Conservation (phyloP, 306 rosid species). For the Rosa rugosa region DNA sequence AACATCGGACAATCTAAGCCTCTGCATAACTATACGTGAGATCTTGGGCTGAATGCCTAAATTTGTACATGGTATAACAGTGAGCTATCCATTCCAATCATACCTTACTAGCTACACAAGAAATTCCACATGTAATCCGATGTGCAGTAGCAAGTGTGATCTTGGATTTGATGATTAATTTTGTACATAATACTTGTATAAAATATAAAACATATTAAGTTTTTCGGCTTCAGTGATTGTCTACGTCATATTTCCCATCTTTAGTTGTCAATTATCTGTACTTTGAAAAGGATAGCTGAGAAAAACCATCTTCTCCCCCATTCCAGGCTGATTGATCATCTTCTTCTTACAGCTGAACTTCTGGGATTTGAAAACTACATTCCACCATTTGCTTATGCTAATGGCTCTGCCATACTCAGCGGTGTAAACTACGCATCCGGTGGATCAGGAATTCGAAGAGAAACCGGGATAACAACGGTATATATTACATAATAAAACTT, state of each 20-base stretch:
- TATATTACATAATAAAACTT: too few species aligned
- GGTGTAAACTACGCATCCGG: conserved; percentile 88
- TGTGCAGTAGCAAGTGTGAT: neutral
- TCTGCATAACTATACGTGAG: neutral
- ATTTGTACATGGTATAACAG: neutral
- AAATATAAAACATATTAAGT: too few species aligned
- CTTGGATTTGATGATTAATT: too few species aligned
- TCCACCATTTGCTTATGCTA: conserved; percentile 44
- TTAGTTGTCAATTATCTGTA: too few species aligned
- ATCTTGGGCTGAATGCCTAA: neutral
- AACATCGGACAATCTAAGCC: neutral
- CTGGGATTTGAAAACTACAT: conserved; percentile 56
- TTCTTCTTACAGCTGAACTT: conserved; percentile 45
- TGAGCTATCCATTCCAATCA: too few species aligned
- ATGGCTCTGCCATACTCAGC: conserved; percentile 19
- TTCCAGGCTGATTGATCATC: neutral
- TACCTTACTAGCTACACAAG: neutral
- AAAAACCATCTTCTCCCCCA: neutral
- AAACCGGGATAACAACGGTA: conserved; percentile 41
- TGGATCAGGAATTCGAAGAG: conserved; percentile 47
- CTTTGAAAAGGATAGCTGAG: neutral
- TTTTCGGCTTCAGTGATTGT: neutral
- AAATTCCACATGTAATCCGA: neutral
- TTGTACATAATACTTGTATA: too few species aligned
- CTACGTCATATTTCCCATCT: too few species aligned